Conservation (phyloP, 345 rosid genomes). For the Firmiana major region DNA sequence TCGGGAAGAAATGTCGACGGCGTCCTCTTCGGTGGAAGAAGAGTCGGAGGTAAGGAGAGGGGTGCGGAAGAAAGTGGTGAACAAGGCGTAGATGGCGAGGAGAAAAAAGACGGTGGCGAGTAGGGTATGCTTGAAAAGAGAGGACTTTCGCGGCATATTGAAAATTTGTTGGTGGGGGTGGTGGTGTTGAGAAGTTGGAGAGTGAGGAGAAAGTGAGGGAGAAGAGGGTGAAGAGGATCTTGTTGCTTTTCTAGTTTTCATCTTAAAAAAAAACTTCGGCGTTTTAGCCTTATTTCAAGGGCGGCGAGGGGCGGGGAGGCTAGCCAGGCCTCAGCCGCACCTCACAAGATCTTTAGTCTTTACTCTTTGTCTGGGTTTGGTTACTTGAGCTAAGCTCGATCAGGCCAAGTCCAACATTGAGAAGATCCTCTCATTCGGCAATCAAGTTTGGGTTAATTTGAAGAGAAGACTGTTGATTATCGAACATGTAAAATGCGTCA, state of each 20-base stretch:
- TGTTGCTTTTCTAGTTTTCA: conserved; percentile 22
- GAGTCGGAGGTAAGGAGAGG: conserved; percentile 34
- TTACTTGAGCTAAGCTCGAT: no score
- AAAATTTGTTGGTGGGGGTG: background rate
- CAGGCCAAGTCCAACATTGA: no score
- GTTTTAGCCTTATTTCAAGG: background rate
- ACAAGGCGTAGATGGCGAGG: conserved; percentile 56
- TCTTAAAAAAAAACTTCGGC: background rate
- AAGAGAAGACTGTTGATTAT: no score
- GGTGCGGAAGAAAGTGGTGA: conserved; percentile 55
- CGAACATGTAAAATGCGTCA: no score
- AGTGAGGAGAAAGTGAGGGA: background rate
- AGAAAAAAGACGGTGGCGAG: conserved; percentile 41
- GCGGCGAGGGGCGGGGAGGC: no score
- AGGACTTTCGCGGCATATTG: conserved; percentile 76
- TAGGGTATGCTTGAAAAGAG: conserved; percentile 57
- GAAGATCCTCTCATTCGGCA: no score
- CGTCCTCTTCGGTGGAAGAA: conserved; percentile 20
- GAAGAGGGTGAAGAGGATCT: conserved; percentile 13
- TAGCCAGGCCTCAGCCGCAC: background rate
- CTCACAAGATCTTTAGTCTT: no score
- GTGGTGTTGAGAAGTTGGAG: background rate
- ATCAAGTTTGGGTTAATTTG: no score
- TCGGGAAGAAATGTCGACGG: conserved; percentile 17
- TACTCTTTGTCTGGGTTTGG: no score